Evolutionary conservation across 768 basidiomycete genomes (phyloP).

Genomic region (Mycena galericulata): DNA sequence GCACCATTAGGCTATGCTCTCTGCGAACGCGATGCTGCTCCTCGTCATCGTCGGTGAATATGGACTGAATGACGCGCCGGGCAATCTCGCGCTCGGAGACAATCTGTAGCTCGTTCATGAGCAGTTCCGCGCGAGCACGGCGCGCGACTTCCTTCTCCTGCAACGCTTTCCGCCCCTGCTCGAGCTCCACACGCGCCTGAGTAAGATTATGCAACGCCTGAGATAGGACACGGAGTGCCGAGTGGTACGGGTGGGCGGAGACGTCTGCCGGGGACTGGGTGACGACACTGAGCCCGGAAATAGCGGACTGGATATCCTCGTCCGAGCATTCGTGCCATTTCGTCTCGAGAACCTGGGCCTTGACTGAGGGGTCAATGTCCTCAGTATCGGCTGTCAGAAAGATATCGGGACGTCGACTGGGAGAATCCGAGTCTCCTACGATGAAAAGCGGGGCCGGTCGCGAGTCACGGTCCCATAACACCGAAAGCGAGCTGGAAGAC

Average conservation of each 20-base stretch:
- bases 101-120: conserved; percentile 67
- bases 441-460: conserved; percentile 54
- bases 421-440: conserved; percentile 43
- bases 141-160: conserved; percentile 71
- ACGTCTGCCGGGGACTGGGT: conserved; percentile 61
- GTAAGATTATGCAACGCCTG: conserved; percentile 72
- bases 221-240: conserved; percentile 76
- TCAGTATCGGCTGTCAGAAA: conserved; percentile 43
- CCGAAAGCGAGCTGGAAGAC: conserved; percentile 53
- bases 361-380: conserved; percentile 46
- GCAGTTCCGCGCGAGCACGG: conserved; percentile 61
- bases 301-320: conserved; percentile 74
- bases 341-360: conserved; percentile 68
- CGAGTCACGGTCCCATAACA: conserved; percentile 53
- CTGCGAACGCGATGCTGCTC: conserved; percentile 61
- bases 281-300: conserved; percentile 59
- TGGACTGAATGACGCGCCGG: conserved; percentile 70
- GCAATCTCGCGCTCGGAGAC: conserved; percentile 75
- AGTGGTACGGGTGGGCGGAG: conserved; percentile 70
- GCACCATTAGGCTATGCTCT: conserved; percentile 70
- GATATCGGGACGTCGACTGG: conserved; percentile 18
- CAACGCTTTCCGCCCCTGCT: conserved; percentile 64
- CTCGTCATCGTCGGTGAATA: conserved; percentile 70
- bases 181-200: conserved; percentile 70
- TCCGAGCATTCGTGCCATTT: conserved; percentile 86